A percentile compares a stretch with the other conserved stretches of the same genome.
phyloP scores from a whole-genome alignment of 2,329 filamentous ascomycete genomes.

The Scortechinia acanthostroma region DNA sequence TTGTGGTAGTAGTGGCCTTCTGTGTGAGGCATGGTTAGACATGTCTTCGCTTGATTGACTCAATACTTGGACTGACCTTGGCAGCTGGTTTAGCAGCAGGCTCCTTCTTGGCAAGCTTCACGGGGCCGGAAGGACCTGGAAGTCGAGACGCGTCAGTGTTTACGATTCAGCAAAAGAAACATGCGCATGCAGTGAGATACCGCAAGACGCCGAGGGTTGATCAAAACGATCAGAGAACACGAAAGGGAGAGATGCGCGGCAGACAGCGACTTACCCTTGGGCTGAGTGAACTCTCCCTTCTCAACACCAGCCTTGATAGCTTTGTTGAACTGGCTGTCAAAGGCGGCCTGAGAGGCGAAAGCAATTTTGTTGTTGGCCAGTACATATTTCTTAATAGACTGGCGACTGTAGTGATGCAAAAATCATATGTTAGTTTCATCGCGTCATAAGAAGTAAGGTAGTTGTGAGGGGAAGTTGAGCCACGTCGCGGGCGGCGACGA shows the following conservation, averaged over 20 bases:
- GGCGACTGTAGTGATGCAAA: conserved; percentile 9
- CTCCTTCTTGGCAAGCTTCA: conserved; percentile 67
- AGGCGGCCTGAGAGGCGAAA: conserved; percentile 26
- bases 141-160: conserved; percentile 12
- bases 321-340: conserved; percentile 66
- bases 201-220: too few relatives aligned
- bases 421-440: not conserved
- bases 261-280: conserved; percentile 65
- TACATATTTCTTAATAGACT: conserved; percentile 2
- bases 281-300: conserved; percentile 61
- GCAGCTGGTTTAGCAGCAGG: conserved; percentile 31
- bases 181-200: too few relatives aligned
- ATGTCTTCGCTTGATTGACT: too few relatives aligned
- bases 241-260: conserved; percentile 4
- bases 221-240: conserved; percentile 12
- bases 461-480: too few relatives aligned
- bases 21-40: too few relatives aligned
- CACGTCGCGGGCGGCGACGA: not conserved
- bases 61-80: conserved; percentile 16
- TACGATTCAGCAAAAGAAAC: conserved; percentile 5
- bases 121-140: conserved; percentile 59
- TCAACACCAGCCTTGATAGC: conserved; percentile 62
- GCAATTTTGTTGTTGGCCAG: not conserved
- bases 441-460: not conserved
- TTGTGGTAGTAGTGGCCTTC: conserved; percentile 6